Evolutionary conservation across 805 yeast genomes (phyloP), one percentile per base, ranked within the genome.

Genomic region (Millerozyma acaciae): DNA sequence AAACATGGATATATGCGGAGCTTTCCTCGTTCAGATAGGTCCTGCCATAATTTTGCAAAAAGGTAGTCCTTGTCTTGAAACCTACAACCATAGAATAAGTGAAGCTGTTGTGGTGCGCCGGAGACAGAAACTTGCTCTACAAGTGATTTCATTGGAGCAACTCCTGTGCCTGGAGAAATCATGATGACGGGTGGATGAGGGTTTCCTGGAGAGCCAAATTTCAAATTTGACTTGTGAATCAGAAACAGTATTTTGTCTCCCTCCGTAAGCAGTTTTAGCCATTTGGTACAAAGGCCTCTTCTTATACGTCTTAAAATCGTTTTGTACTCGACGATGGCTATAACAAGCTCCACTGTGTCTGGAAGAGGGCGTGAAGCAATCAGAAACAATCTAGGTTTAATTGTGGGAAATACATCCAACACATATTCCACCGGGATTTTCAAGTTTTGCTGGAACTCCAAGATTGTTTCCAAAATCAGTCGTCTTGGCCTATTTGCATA

Each of bases 401-500:
- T 72, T 2, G 66, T 48, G 4, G 97, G 97, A 42, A 93, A 67
- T 15, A 86, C 58, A 39, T 93, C 97, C 26, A 85, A 65, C 4
- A 87, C 46, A 48, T 83, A 81, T 37, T 76, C 81, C 21, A 84
- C 51, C 1, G 98, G 97, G 18, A 93, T 76, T 30, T 60, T 68
- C 26, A 93, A 65, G 44, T 65, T 62, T 4, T 86, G 73, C 40
- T 75, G 78, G 51, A 93, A 93, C 53, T 93, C 99, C 33, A 77
- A 70, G 5, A 93, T 54, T 0, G 84, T 83, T 54, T 93, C 99
- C 15, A 88, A 51, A 4, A 89, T 73, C 31, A 95, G 87, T 44
- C 99, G 59, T 42, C 96, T 70, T 4, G 97, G 97, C 38, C 97
- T 65, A 51, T 87, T 84, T n/a, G 94, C 94, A 56, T 93, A 93